Evolutionary conservation across 176 grass and related monocot genomes (phyloP).

Genomic region (Hyparrhenia diplandra): DNA sequence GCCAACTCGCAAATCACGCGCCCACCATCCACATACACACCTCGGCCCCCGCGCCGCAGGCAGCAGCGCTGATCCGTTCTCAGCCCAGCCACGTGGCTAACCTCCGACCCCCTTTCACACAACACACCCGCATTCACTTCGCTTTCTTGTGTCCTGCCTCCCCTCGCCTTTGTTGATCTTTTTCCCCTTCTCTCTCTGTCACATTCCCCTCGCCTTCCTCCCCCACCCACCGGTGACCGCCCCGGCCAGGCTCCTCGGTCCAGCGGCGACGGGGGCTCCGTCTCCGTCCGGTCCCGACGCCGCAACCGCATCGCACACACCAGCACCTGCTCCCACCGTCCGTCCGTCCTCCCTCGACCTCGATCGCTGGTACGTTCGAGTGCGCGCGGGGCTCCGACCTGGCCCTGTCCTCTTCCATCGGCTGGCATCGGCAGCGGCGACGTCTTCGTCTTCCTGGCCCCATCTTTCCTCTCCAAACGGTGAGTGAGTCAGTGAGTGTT

Average conservation of each 20-base stretch:
- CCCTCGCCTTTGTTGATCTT: conserved; percentile 14
- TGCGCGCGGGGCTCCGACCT: neutral
- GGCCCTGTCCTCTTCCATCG: neutral
- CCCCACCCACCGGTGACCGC: conserved; percentile 20
- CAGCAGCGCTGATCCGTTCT: neutral
- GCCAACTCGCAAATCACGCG: no score
- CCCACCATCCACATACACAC: no score
- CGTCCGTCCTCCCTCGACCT: neutral
- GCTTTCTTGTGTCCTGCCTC: neutral
- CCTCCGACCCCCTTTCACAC: neutral
- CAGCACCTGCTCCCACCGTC: neutral
- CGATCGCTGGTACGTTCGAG: conserved; percentile 29
- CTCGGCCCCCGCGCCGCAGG: no score
- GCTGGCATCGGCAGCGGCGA: neutral
- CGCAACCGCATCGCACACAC: neutral
- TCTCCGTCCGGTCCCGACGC: neutral
- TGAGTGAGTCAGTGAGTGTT: neutral
- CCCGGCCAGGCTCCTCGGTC: neutral
- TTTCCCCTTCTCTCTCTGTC: neutral
- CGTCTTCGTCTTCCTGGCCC: neutral
- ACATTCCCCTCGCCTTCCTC: neutral
- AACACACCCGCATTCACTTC: neutral
- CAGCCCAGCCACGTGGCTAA: neutral
- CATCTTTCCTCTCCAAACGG: neutral
- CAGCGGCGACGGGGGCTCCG: neutral